A percentile compares a stretch with the other conserved stretches of the same genome.
These are phyloP conservation scores for Pseudopithomyces chartarum DNA, from an alignment of 2,329 filamentous ascomycete genomes.

Conservation along the genomic window DNA sequence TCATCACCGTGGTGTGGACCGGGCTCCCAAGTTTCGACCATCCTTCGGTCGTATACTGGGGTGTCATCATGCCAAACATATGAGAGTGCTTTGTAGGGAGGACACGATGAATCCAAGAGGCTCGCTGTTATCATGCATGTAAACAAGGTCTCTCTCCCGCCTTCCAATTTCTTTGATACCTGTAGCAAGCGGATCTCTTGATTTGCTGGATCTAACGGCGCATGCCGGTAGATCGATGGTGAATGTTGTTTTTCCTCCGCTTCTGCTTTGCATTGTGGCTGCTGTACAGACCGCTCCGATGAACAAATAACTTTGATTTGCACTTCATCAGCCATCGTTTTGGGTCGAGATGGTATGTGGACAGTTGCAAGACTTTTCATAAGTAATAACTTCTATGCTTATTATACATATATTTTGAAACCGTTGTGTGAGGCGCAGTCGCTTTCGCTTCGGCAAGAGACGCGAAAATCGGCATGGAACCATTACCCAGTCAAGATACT, in stretches of 20 bases:
- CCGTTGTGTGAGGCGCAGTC: too few relatives aligned
- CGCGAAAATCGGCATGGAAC: too few relatives aligned
- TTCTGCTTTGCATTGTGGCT: neutral
- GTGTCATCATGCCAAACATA: neutral
- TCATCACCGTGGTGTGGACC: neutral
- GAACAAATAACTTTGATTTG: neutral
- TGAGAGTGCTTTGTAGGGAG: neutral
- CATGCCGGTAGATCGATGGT: neutral
- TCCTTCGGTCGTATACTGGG: neutral
- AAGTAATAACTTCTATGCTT: neutral
- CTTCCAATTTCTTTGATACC: neutral
- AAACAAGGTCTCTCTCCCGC: neutral
- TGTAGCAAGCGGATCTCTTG: neutral
- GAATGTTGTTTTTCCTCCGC: too few relatives aligned
- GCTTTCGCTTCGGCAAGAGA: too few relatives aligned
- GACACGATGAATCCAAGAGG: neutral
- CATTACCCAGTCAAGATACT: too few relatives aligned
- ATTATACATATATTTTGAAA: too few relatives aligned
- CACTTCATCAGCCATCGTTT: too few relatives aligned
- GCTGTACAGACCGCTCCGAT: neutral
- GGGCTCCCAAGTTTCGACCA: neutral
- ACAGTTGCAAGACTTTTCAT: too few relatives aligned
- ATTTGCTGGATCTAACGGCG: neutral
- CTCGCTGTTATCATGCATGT: neutral
- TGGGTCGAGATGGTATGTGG: too few relatives aligned